Percentiles rank a stretch among this genome's conserved stretches.
These are phyloP conservation scores for Jatropha curcas DNA, from an alignment of 345 rosid genomes.

Conservation along the genomic window DNA sequence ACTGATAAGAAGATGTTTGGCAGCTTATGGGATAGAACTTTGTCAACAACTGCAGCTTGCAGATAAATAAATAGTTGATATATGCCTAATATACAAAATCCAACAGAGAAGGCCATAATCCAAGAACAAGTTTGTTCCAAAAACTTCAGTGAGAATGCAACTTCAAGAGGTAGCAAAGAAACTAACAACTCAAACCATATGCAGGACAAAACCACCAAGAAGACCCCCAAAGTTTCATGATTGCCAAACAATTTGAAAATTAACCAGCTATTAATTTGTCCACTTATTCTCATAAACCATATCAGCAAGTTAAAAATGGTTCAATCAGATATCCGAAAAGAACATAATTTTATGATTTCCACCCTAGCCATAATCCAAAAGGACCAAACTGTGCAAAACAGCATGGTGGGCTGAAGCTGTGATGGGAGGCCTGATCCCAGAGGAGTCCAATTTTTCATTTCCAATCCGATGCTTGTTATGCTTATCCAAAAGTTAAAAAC, in stretches of 20 bases:
- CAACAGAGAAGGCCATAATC: slow-evolving; percentile 23
- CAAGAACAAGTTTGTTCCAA: slow-evolving; percentile 15
- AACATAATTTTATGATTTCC: slow-evolving; percentile 4
- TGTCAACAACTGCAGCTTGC: slow-evolving; percentile 10
- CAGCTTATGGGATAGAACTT: slow-evolving; percentile 13
- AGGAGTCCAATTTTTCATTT: slow-evolving; percentile 1
- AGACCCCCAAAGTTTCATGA: background rate
- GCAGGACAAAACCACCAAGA: slow-evolving; percentile 2
- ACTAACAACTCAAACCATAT: slow-evolving; percentile 1
- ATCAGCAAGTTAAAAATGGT: slow-evolving; percentile 2
- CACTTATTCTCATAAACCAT: slow-evolving; percentile 20
- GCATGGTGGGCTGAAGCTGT: background rate
- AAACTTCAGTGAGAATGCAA: slow-evolving; percentile 15
- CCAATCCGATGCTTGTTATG: slow-evolving; percentile 4
- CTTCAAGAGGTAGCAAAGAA: slow-evolving; percentile 17
- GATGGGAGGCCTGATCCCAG: slow-evolving; percentile 6
- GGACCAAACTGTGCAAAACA: background rate
- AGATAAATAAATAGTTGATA: slow-evolving; percentile 1
- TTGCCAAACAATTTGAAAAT: slow-evolving; percentile 6
- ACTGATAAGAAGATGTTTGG: slow-evolving; percentile 12
- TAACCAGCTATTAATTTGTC: slow-evolving; percentile 16
- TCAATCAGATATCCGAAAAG: slow-evolving; percentile 7
- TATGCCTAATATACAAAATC: slow-evolving; percentile 17
- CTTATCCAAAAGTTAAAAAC: background rate
- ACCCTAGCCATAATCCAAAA: background rate